A percentile compares a stretch with the other conserved stretches of the same genome.
phyloP scores from a whole-genome alignment of 2,329 filamentous ascomycete genomes.

The Aspergillus thermomutatus region DNA sequence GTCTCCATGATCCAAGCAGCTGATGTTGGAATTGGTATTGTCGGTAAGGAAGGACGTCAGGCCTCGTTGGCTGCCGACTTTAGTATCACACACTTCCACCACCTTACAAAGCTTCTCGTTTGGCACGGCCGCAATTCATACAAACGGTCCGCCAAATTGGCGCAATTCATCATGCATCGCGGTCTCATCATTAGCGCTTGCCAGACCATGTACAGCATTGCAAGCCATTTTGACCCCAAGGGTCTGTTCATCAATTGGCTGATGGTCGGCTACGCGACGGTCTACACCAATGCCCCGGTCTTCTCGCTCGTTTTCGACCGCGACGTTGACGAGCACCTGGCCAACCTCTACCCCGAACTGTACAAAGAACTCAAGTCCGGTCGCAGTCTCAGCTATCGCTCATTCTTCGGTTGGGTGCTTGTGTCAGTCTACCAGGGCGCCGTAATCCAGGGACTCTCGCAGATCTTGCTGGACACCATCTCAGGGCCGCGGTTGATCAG shows the following conservation, averaged over 20 bases:
- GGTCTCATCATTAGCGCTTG: slow-evolving; percentile 93
- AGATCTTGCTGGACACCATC: slow-evolving; percentile 78
- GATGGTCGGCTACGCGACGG: slow-evolving; percentile 90
- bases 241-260: slow-evolving; percentile 96
- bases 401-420: slow-evolving; percentile 94
- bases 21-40: slow-evolving; percentile 95
- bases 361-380: slow-evolving; percentile 96
- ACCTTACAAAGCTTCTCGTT: slow-evolving; percentile 93
- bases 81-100: slow-evolving; percentile 90
- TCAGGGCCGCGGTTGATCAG: slow-evolving; percentile 69
- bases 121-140: slow-evolving; percentile 99
- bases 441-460: slow-evolving; percentile 91
- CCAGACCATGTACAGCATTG: slow-evolving; percentile 96
- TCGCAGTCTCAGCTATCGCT: slow-evolving; percentile 81
- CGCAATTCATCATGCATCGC: slow-evolving; percentile 96
- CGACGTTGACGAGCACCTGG: slow-evolving; percentile 89
- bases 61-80: slow-evolving; percentile 95
- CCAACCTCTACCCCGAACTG: slow-evolving; percentile 92
- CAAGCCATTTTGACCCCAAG: slow-evolving; percentile 86
- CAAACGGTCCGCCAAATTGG: slow-evolving; percentile 90
- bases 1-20: slow-evolving; percentile 99
- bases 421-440: slow-evolving; percentile 94
- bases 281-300: slow-evolving; percentile 92
- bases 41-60: slow-evolving; percentile 95
- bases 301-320: slow-evolving; percentile 91